phyloP scores from a whole-genome alignment of 2,329 filamentous ascomycete species.

The Colletotrichum lini region DNA sequence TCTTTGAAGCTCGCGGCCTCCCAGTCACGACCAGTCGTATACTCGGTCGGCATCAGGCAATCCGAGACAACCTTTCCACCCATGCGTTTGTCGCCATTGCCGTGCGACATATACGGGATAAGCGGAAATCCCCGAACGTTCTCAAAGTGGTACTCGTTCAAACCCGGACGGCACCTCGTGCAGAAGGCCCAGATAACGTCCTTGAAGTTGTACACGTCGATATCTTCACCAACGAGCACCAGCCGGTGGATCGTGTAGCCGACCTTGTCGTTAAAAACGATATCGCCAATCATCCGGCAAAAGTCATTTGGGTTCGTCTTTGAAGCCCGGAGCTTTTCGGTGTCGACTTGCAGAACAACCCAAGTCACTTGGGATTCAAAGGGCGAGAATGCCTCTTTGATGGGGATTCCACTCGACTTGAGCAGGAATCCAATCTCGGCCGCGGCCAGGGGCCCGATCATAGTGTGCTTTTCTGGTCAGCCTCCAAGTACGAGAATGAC shows the following conservation, averaged over 20 bases:
- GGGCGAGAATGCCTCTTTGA: conserved; percentile 60
- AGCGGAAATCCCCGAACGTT: conserved; percentile 60
- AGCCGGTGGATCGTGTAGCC: conserved; percentile 60
- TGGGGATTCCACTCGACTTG: conserved; percentile 56
- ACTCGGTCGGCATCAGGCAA: too few species aligned
- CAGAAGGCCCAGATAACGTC: conserved; percentile 65
- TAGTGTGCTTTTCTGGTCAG: conserved; percentile 45
- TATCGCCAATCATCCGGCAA: conserved; percentile 56
- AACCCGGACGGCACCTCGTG: conserved; percentile 61
- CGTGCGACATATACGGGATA: conserved; percentile 58
- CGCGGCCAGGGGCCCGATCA: conserved; percentile 59
- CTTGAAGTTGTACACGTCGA: conserved; percentile 61
- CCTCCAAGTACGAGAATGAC: accelerated
- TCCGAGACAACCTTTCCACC: too few species aligned
- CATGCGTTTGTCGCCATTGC: too few species aligned
- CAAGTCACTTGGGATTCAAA: conserved; percentile 64
- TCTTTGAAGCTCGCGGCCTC: too few species aligned
- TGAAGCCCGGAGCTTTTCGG: conserved; percentile 67
- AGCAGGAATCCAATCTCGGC: conserved; percentile 58
- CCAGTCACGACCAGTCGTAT: too few species aligned
- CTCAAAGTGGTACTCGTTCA: conserved; percentile 62
- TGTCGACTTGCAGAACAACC: conserved; percentile 70
- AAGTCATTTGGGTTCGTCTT: conserved; percentile 61
- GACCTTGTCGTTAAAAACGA: conserved; percentile 59
- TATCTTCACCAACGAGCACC: conserved; percentile 63